These are phyloP conservation scores for Colletotrichum acutatum DNA, from an alignment of 2,329 filamentous ascomycete species.

Conservation along the genomic window DNA sequence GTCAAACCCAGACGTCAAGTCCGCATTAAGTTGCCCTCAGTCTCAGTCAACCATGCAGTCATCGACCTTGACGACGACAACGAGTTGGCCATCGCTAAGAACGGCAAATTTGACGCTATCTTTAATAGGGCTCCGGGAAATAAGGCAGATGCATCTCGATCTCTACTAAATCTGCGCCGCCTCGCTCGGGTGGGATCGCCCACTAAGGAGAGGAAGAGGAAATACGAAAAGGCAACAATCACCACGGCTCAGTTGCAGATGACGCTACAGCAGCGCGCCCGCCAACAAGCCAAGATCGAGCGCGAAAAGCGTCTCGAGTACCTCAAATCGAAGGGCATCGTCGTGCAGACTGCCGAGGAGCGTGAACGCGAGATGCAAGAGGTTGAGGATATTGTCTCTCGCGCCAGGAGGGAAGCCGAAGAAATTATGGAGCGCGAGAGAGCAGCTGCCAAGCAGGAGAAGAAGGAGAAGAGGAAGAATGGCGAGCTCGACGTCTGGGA, in stretches of 20 bases:
- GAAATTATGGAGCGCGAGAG: constrained; percentile 83
- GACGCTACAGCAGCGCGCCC: constrained; percentile 76
- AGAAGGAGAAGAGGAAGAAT: constrained; percentile 52
- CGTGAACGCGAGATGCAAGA: constrained; percentile 83
- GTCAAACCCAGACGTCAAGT: constrained; percentile 57
- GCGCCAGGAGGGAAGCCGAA: constrained; percentile 82
- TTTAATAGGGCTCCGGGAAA: constrained; percentile 76
- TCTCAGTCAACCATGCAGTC: constrained; percentile 50
- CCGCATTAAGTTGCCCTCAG: constrained; percentile 59
- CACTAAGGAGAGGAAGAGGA: constrained; percentile 58
- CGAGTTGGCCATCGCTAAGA: constrained; percentile 72
- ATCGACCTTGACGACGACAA: constrained; percentile 68
- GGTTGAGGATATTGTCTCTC: constrained; percentile 89
- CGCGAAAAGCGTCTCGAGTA: constrained; percentile 81
- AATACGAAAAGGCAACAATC: constrained; percentile 66
- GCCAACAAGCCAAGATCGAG: constrained; percentile 82
- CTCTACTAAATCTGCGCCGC: constrained; percentile 75
- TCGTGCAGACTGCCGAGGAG: constrained; percentile 88
- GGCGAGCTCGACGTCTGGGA: constrained; percentile 65
- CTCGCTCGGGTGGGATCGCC: constrained; percentile 79
- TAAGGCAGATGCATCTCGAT: constrained; percentile 70
- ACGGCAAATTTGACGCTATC: constrained; percentile 67
- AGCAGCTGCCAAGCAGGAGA: constrained; percentile 75
- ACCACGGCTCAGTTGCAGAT: constrained; percentile 76
- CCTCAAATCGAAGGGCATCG: constrained; percentile 81